Base-by-base conservation (phyloP, 805 yeast genomes). In the Grigorovia jiainica region DNA sequence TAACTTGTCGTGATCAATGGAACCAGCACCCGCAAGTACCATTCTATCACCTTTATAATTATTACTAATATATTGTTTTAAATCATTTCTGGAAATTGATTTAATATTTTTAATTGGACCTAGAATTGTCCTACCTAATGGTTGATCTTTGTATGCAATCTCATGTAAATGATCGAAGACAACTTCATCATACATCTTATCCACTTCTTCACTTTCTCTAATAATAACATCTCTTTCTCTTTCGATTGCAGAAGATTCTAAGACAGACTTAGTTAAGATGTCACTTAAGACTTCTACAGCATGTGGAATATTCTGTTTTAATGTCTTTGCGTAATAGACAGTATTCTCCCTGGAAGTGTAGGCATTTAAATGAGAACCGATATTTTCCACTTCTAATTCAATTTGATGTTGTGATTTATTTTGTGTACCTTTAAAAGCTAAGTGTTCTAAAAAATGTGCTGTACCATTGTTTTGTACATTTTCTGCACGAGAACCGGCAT, bases 401-500 rank as follows among this genome's bases (percentile, higher is more conserved):
- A 92, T 71, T 45, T 78, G 78, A 43, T 78, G 70, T 67, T 92
- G 97, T 10, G 86, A 67, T 60, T 98, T 75, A 43, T 71, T 72
- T 41, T 72, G 64, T 11, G 99, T 92, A 19, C 99, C 99, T 50
- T 92, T 92, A 70, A 92, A 92, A 8, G 97, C 95, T 57, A 92
- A 70, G 65, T 92, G 99, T 64, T 92, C 99, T 44, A 92, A 67
- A 60, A 92, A 92, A 66, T 92, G 99, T 0, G 99, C 99, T 7
- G 97, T 89, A 38, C 99, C 99, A 53, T 87, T 87, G 57, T 73
- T 73, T 55, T 84, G 78, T 36, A 71, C 70, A 54, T 78, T 82
- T 64, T 92, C 99, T 3, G 97, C 97, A 47, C 99, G 73, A 3
- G 97, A 89, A 2, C 99, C 99, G 33, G 98, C 96, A 65, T 92